Base-by-base conservation (phyloP, 164 flowering plant species). In the Aristolochia californica region DNA sequence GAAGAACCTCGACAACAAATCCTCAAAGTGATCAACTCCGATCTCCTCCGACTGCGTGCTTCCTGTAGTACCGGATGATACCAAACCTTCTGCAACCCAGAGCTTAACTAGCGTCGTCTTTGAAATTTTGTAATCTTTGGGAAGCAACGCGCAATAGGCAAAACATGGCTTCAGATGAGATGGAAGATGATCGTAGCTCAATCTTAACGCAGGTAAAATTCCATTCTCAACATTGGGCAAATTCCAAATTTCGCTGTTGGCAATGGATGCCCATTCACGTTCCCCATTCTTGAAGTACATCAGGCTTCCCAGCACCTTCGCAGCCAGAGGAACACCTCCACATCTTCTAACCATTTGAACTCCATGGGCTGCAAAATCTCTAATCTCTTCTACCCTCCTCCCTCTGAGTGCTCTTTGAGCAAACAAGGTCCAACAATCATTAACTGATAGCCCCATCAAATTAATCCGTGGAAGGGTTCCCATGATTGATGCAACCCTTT, bases 41-140 rank as follows among this genome's bases (percentile, higher is more conserved):
- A 34, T 55, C 16, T 55, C 58, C 22, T 55, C 44, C 45, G 20
- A 4, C 12, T 54, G 40, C 21, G 9, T 54, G 23, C 18, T 2
- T 2, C 20, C 43, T 27, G 17, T 43, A 4, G 27, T 5, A 8
- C 8, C 17, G 24, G 50, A 14, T 47, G 24, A 45, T 45, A 66
- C 13, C 43, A 48, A 61, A 10, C 69, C 64, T 38, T 55, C 44
- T 26, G 64, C 64, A 21, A 58, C 58, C 71, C 71, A 68, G 15
- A 57, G 44, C 24, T 58, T 43, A 13, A 68, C 45, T 30, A 68
- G 28, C 4, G 14, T 17, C 11, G 45, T 54, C 45, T 58, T 68
- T 4, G 22, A 16, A 21, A 68, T 62, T 0, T 15, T 18, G 18
- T 47, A 27, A 25, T 57, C 56, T 53, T 68, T 68, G 10, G 66